phyloP scores from a whole-genome alignment of 495 filamentous ascomycete species.

The Aspergillus taichungensis region DNA sequence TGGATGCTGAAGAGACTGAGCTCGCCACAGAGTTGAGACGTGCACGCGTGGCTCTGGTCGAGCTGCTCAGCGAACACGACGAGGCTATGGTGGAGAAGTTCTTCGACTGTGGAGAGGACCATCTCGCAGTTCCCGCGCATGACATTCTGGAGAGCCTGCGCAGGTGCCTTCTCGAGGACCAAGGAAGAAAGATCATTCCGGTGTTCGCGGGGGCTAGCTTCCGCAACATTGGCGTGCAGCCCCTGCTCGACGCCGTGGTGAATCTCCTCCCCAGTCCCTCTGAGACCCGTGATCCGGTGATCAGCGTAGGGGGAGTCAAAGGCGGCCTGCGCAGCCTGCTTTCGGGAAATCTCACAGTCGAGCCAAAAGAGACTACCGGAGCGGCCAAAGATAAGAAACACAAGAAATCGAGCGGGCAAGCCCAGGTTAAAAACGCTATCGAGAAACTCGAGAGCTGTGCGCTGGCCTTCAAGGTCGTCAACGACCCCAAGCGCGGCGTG shows the following conservation, averaged over 20 bases:
- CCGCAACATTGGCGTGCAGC: constrained; percentile 88
- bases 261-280: constrained; percentile 77
- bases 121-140: constrained; percentile 50
- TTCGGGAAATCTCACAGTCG: constrained; percentile 37
- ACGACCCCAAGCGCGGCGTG: constrained; percentile 75
- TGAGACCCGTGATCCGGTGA: constrained; percentile 69
- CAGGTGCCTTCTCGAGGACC: constrained; percentile 48
- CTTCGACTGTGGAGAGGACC: constrained; percentile 65
- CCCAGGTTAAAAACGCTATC: constrained; percentile 46
- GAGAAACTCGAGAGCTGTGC: constrained; percentile 66
- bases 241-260: constrained; percentile 77
- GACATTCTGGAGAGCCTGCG: constrained; percentile 69
- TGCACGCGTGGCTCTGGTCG: constrained; percentile 71
- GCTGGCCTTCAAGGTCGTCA: constrained; percentile 94
- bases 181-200: constrained; percentile 58
- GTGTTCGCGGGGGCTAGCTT: constrained; percentile 91
- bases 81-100: constrained; percentile 78
- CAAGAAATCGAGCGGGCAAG: constrained; percentile 20
- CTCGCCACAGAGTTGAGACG: constrained; percentile 63
- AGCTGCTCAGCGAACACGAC: constrained; percentile 79
- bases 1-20: constrained; percentile 41
- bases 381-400: constrained; percentile 36
- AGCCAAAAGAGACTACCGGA: constrained; percentile 28
- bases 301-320: constrained; percentile 52
- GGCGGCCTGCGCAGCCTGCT: constrained; percentile 45